Evolutionary conservation across 352 stramenopile genomes (phyloP).

Genomic region (Globisporangium cylindrosporum): DNA sequence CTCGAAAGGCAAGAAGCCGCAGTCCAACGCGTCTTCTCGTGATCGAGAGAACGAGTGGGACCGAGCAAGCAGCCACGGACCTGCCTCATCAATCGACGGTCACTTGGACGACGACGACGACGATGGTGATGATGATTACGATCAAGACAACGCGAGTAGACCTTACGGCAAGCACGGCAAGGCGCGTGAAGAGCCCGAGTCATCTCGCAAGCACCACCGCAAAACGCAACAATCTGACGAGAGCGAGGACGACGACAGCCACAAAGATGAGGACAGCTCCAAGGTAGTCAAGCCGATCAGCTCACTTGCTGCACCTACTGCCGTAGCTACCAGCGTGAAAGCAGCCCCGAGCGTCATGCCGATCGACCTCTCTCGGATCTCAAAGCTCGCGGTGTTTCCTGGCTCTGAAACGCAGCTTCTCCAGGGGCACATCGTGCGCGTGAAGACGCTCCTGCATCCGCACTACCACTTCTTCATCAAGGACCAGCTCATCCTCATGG

Average conservation of each 20-base stretch:
- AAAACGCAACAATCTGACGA: slow-evolving; percentile 33
- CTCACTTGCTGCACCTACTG: slow-evolving; percentile 12
- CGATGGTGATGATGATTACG: slow-evolving; percentile 18
- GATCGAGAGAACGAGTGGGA: slow-evolving; percentile 45
- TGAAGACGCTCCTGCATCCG: slow-evolving; percentile 54
- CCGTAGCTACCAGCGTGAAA: slow-evolving; percentile 16
- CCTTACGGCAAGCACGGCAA: slow-evolving; percentile 3
- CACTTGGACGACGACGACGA: slow-evolving; percentile 20
- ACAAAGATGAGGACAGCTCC: slow-evolving; percentile 44
- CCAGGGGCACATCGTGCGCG: slow-evolving; percentile 41
- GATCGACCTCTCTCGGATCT: slow-evolving; percentile 60
- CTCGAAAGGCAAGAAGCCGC: not conserved
- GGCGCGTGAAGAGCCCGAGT: slow-evolving; percentile 26
- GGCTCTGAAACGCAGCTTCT: slow-evolving; percentile 53
- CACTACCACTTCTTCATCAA: slow-evolving; percentile 72
- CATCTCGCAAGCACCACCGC: slow-evolving; percentile 17
- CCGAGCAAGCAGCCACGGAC: slow-evolving; percentile 22
- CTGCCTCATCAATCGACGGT: slow-evolving; percentile 18
- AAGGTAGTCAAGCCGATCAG: slow-evolving; percentile 16
- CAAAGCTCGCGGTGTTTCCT: slow-evolving; percentile 72
- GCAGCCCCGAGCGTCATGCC: slow-evolving; percentile 1
- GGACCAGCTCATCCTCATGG: slow-evolving; percentile 54
- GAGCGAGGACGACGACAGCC: slow-evolving; percentile 21
- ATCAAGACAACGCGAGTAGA: slow-evolving; percentile 11
- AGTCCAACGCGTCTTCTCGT: not conserved